These are phyloP conservation scores for Akanthomyces uredinophilus DNA, from an alignment of 2,329 filamentous ascomycete species.

Conservation along the genomic window DNA sequence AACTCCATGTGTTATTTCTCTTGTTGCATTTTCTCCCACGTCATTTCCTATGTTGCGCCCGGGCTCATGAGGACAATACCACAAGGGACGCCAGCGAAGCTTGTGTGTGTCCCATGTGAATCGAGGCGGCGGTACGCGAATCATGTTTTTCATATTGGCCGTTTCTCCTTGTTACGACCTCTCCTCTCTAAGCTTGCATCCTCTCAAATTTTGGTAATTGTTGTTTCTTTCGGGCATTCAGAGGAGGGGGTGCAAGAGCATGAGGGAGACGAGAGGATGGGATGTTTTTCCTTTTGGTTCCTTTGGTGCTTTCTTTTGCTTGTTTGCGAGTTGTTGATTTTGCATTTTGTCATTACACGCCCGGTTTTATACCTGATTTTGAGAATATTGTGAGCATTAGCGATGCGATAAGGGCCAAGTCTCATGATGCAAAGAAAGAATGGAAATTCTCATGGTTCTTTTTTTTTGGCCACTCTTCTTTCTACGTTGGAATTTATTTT, in stretches of 20 bases:
- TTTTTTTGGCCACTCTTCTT: background rate
- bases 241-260: constrained; percentile 13
- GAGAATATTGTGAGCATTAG: constrained; percentile 16
- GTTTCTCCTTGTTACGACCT: constrained; percentile 7
- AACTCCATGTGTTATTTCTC: background rate
- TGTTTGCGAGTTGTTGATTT: background rate
- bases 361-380: constrained; percentile 13
- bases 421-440: constrained; percentile 12
- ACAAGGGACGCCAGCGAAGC: background rate
- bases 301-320: background rate
- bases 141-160: constrained; percentile 7
- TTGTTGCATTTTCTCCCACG: constrained; percentile 11
- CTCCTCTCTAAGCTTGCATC: constrained; percentile 1
- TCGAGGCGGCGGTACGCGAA: background rate
- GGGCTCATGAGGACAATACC: background rate
- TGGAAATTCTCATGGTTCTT: background rate
- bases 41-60: constrained; percentile 9
- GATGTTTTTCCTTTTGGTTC: constrained; percentile 15
- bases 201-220: background rate
- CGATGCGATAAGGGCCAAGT: constrained; percentile 16
- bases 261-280: constrained; percentile 12
- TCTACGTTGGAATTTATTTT: background rate
- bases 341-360: constrained; percentile 1
- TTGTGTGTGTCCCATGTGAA: background rate
- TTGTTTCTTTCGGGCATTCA: constrained; percentile 13